A percentile compares a stretch with the other conserved stretches of the same genome.
These are phyloP conservation scores for Lasiodiplodia theobromae DNA, from an alignment of 2,329 filamentous ascomycete genomes.

Conservation along the genomic window DNA sequence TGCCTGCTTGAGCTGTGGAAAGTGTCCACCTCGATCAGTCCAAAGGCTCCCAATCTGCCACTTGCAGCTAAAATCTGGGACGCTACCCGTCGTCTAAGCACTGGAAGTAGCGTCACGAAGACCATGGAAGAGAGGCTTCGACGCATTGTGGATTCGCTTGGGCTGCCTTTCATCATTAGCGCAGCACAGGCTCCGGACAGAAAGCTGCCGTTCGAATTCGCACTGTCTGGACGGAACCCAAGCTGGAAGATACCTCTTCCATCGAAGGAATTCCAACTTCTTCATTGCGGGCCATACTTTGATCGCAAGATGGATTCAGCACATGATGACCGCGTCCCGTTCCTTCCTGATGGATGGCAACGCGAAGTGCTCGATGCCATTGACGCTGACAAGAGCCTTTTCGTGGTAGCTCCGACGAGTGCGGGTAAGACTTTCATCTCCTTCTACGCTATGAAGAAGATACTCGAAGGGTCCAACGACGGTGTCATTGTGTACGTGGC, in stretches of 20 bases:
- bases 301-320: constrained; percentile 75
- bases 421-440: constrained; percentile 85
- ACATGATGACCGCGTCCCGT: constrained; percentile 72
- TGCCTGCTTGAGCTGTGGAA: constrained; percentile 59
- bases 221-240: constrained; percentile 36
- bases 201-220: constrained; percentile 53
- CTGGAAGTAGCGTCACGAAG: constrained; percentile 49
- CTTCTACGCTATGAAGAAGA: constrained; percentile 83
- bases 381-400: constrained; percentile 72
- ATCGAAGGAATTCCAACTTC: constrained; percentile 69
- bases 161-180: constrained; percentile 46
- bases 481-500: constrained; percentile 79
- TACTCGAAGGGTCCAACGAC: constrained; percentile 72
- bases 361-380: constrained; percentile 75
- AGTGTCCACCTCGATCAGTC: constrained; percentile 2
- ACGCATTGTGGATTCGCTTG: constrained; percentile 47
- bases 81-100: constrained; percentile 48
- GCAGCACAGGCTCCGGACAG: constrained; percentile 43
- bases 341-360: constrained; percentile 80
- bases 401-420: constrained; percentile 79
- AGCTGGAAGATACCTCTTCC: constrained; percentile 48
- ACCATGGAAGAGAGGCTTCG: constrained; percentile 49
- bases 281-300: constrained; percentile 74
- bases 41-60: constrained; percentile 47
- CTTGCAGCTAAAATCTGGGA: constrained; percentile 58